Evolutionary conservation across 768 basidiomycete species (phyloP), one percentile per base, ranked within the genome.

Genomic region (Tulasnella sp.): DNA sequence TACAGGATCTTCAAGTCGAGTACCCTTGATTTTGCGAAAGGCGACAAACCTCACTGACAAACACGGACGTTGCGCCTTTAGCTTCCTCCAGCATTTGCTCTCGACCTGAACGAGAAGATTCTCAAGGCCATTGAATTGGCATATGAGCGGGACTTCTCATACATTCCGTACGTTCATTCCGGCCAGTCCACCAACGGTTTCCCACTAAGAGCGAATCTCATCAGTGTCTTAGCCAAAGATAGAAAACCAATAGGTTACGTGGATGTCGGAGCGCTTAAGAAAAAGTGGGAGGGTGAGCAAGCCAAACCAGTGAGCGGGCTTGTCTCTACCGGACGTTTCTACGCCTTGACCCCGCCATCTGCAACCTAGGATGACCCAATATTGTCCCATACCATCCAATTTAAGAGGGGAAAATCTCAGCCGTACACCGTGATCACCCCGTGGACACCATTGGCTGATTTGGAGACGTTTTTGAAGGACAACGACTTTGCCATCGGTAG

Each of bases 81-180:
- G 71, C 77, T 81, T 2, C 89, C 93, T 0, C 95, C 95, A 9
- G 95, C 94, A 0, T 95, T 95, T 79, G 86, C 90, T 17, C 83
- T 96, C 3, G 89, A 90, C 8, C 81, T 84, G 12, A 83, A 84
- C 72, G 92, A 92, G 77, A 84, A 86, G 22, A 88, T 95, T 72
- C 84, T 86, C 9, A 84, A 86, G 29, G 94, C 92, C 1, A 86
- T 96, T 35, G 92, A 93, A 76, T 85, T 90, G 32, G 95, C 94
- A 0, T 96, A 95, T 76, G 95, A 97, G 75, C 88, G 94, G 39
- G 95, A 97, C 78, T 97, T 95, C 80, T 94, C 94, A 19, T 89
- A 95, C 76, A 89, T 96, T 74, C 95, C 95, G 95, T 95, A 76
- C 77, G 81, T 80, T 26, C 40, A 5, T 52, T 14, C 35, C 19